Evolutionary conservation across 306 rosid genomes (phyloP).

Genomic region (Acmispon strigosus): DNA sequence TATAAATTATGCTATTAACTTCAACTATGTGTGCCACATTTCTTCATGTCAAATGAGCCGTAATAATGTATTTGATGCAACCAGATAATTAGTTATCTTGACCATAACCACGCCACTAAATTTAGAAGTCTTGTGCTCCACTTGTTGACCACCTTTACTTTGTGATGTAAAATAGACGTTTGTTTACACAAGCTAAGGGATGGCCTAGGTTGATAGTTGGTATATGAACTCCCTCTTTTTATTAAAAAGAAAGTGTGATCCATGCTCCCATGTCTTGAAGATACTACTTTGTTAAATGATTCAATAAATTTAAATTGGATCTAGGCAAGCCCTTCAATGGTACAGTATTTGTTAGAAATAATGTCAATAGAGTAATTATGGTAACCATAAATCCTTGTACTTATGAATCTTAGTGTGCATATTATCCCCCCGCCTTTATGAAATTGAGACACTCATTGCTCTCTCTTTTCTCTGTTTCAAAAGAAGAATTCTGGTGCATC

Average conservation of each 20-base stretch:
- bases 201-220: neutral
- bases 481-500: neutral
- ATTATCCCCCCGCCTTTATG: no score
- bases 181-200: neutral
- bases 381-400: no score
- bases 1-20: neutral
- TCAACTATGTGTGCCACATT: neutral
- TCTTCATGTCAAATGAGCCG: neutral
- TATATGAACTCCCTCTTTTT: neutral
- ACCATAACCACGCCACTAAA: neutral
- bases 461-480: neutral
- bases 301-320: neutral
- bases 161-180: neutral
- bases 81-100: neutral
- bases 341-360: no score
- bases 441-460: no score
- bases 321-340: neutral
- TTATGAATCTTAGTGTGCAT: no score
- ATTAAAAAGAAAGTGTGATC: neutral
- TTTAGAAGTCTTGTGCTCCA: neutral
- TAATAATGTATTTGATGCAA: neutral
- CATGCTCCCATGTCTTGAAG: neutral
- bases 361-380: no score
- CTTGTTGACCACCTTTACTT: neutral
- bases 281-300: neutral